These are phyloP conservation scores for Fusarium heterosporum DNA, from an alignment of 2,329 filamentous ascomycete species.

Conservation along the genomic window DNA sequence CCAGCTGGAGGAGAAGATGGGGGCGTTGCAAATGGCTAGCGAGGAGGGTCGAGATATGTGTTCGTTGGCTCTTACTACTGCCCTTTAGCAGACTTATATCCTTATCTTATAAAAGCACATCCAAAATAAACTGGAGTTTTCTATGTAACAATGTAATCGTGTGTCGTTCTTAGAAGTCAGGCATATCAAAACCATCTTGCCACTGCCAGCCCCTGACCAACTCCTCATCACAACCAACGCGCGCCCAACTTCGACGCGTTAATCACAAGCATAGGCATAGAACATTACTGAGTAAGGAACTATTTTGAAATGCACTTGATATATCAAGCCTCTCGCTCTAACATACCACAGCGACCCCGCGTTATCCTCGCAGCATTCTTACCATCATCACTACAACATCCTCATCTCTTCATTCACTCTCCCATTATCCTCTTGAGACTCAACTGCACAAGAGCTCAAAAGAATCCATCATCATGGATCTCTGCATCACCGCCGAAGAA, in stretches of 20 bases:
- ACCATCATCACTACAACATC: background rate
- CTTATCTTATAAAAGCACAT: background rate
- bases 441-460: background rate
- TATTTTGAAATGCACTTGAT: background rate
- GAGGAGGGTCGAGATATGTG: too few relatives aligned
- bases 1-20: background rate
- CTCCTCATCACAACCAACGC: slow-evolving; percentile 1
- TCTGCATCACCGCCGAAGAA: slow-evolving; percentile 46
- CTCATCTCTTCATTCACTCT: background rate
- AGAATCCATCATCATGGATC: slow-evolving; percentile 32
- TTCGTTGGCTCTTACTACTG: background rate
- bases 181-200: background rate
- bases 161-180: background rate
- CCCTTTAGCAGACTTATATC: background rate
- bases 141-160: background rate
- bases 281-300: background rate
- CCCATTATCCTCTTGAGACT: slow-evolving; percentile 5
- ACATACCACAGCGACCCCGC: background rate
- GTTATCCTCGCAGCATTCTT: background rate
- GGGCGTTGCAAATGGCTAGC: slow-evolving; percentile 14
- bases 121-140: background rate
- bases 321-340: background rate
- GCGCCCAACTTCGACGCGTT: background rate
- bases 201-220: slow-evolving; percentile 19
- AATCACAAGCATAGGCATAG: background rate